These are phyloP conservation scores for Phytophthora rubi DNA, from an alignment of 352 stramenopile species.

Conservation along the genomic window DNA sequence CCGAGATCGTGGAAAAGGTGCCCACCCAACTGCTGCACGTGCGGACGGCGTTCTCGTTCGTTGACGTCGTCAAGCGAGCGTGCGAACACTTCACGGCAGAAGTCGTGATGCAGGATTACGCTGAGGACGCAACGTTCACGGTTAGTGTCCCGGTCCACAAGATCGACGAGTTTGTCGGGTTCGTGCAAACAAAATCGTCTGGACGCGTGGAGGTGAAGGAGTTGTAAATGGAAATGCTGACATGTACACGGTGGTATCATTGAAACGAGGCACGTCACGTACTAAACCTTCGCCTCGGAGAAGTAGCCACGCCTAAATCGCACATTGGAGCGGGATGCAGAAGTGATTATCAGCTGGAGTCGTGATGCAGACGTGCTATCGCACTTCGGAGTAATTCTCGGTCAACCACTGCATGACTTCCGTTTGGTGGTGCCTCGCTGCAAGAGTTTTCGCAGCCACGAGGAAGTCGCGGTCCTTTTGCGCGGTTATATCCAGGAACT, in stretches of 20 bases:
- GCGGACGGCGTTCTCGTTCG: constrained; percentile 39
- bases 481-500: constrained; percentile 11
- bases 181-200: constrained; percentile 58
- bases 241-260: constrained; percentile 12
- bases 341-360: no score
- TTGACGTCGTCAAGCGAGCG: constrained; percentile 52
- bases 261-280: not conserved
- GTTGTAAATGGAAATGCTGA: constrained; percentile 4
- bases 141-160: constrained; percentile 49
- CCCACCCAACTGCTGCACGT: constrained; percentile 48
- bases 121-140: constrained; percentile 43
- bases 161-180: constrained; percentile 35
- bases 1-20: constrained; percentile 61
- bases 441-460: constrained; percentile 5
- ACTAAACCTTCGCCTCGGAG: constrained; percentile 4
- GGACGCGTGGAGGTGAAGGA: constrained; percentile 39
- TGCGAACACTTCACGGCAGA: constrained; percentile 51
- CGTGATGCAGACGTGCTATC: constrained; percentile 14
- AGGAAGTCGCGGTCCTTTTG: constrained; percentile 6
- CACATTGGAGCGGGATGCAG: not conserved
- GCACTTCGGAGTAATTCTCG: constrained; percentile 24
- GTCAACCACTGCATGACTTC: constrained; percentile 26
- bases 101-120: constrained; percentile 48
- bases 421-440: constrained; percentile 10
- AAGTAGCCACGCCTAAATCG: not conserved